Evolutionary conservation across 768 basidiomycete species (phyloP).

Genomic region (Rhizopogon sp.): DNA sequence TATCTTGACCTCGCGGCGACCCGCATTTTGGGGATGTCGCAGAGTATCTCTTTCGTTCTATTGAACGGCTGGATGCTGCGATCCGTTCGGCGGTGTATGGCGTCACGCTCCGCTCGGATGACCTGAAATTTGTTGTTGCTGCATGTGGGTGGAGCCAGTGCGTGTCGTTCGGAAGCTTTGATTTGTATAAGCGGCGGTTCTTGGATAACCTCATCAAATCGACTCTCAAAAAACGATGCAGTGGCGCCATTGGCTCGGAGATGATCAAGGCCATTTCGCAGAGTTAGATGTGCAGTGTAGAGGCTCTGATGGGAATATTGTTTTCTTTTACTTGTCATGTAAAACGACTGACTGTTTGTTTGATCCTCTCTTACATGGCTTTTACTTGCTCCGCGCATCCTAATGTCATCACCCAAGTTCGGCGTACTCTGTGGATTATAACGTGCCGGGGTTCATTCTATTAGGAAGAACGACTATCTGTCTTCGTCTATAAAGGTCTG

Average conservation of each 20-base stretch:
- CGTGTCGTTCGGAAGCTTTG: conserved; percentile 88
- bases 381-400: too few species aligned
- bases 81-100: conserved; percentile 73
- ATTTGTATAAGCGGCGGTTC: conserved; percentile 80
- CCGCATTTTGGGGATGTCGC: too few species aligned
- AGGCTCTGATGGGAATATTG: too few species aligned
- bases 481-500: too few species aligned
- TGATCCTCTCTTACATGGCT: not conserved
- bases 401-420: too few species aligned
- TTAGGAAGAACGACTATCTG: too few species aligned
- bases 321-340: not conserved
- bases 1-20: too few species aligned
- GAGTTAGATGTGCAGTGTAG: conserved; percentile 30
- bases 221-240: conserved; percentile 60
- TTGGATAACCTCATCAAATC: conserved; percentile 29
- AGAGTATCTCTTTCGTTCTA: too few species aligned
- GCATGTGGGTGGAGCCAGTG: conserved; percentile 96
- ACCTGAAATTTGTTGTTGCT: conserved; percentile 91
- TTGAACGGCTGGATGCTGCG: conserved; percentile 61
- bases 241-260: conserved; percentile 66
- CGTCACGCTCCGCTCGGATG: conserved; percentile 77
- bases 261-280: conserved; percentile 90
- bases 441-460: too few species aligned
- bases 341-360: not conserved
- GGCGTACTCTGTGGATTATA: too few species aligned